Evolutionary conservation across 2,329 filamentous ascomycete species (phyloP).

Genomic region (Remersonia thermophila): DNA sequence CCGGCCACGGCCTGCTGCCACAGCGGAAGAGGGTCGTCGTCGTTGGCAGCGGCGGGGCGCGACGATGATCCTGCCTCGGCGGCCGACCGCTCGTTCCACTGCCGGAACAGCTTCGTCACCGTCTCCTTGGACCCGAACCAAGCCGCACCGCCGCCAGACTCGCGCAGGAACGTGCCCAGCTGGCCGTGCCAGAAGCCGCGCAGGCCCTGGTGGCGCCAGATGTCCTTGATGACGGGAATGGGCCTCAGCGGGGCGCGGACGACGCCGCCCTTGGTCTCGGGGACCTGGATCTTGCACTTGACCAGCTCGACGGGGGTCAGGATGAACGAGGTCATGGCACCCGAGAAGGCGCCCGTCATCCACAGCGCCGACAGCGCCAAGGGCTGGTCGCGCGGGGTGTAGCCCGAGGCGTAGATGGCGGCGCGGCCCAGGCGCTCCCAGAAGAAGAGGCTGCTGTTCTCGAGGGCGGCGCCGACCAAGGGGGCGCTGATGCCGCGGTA

Average conservation of each 20-base stretch:
- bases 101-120: slow-evolving; percentile 57
- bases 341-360: slow-evolving; percentile 72
- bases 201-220: slow-evolving; percentile 73
- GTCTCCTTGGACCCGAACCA: slow-evolving; percentile 94
- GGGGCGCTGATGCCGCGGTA: slow-evolving; percentile 92
- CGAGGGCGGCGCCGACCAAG: slow-evolving; percentile 77
- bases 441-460: slow-evolving; percentile 87
- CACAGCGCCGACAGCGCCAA: slow-evolving; percentile 66
- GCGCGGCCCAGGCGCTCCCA: slow-evolving; percentile 69
- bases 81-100: slow-evolving; percentile 34
- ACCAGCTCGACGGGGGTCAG: slow-evolving; percentile 93
- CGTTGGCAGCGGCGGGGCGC: slow-evolving; percentile 25
- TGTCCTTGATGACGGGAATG: slow-evolving; percentile 58
- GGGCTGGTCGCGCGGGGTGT: slow-evolving; percentile 39
- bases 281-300: slow-evolving; percentile 96
- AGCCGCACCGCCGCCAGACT: slow-evolving; percentile 82
- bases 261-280: slow-evolving; percentile 27
- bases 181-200: slow-evolving; percentile 92
- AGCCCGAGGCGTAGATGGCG: slow-evolving; percentile 42
- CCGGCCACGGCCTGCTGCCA: slow-evolving; percentile 83
- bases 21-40: slow-evolving; percentile 45
- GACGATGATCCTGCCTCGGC: slow-evolving; percentile 27
- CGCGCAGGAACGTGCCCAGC: slow-evolving; percentile 81
- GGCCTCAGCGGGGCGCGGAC: slow-evolving; percentile 45
- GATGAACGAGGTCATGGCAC: slow-evolving; percentile 78